Percentiles rank a stretch among this genome's conserved stretches.
phyloP scores from a whole-genome alignment of 768 basidiomycete species.

The Tulasnella sp. region DNA sequence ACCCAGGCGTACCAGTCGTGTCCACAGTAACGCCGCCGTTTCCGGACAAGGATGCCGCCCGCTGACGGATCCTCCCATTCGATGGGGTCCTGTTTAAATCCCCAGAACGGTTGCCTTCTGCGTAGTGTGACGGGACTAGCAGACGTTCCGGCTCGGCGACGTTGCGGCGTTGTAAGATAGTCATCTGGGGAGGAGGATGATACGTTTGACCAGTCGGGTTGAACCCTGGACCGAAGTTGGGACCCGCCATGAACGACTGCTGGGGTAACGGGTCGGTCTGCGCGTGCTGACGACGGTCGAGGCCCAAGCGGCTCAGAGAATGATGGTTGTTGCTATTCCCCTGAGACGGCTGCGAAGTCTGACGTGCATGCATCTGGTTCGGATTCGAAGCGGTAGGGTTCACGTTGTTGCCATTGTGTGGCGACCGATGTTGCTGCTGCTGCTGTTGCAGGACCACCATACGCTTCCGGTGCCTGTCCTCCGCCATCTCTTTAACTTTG shows the following conservation, averaged over 20 bases:
- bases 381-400: no score
- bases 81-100: neutral
- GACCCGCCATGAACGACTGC: neutral
- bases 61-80: neutral
- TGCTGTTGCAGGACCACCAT: conserved; percentile 17
- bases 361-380: no score
- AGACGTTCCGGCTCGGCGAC: conserved; percentile 6
- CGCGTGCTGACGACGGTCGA: neutral
- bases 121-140: neutral
- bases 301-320: neutral
- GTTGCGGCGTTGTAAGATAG: conserved; percentile 9
- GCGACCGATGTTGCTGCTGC: neutral
- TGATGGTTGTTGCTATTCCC: no score
- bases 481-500: conserved; percentile 42
- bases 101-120: neutral
- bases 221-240: neutral
- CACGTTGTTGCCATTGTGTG: neutral
- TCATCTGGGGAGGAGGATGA: neutral
- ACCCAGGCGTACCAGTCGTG: conserved; percentile 1
- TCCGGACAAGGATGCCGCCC: conserved; percentile 5
- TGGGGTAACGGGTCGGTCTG: neutral
- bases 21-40: conserved; percentile 1
- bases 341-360: no score
- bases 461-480: conserved; percentile 35
- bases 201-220: neutral